phyloP scores from a whole-genome alignment of 768 basidiomycete genomes.

The Steccherinum ochraceum region DNA sequence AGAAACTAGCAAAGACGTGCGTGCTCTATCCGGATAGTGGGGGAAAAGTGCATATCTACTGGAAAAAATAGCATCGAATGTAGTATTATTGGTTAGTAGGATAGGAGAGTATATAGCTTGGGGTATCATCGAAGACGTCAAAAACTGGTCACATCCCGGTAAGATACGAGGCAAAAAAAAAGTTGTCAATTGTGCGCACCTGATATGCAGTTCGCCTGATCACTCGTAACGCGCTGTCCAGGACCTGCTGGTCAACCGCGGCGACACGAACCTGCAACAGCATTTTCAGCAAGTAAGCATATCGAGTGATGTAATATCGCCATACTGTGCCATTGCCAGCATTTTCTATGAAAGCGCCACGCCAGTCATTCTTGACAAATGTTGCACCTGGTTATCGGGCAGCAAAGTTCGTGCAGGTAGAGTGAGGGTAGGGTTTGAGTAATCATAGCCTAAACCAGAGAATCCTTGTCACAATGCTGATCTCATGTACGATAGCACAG shows the following conservation, averaged over 20 bases:
- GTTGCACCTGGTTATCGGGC: constrained; percentile 42
- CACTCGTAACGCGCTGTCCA: constrained; percentile 44
- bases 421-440: no score
- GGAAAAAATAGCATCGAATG: constrained; percentile 18
- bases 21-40: constrained; percentile 43
- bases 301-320: no score
- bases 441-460: constrained; percentile 25
- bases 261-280: constrained; percentile 48
- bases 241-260: constrained; percentile 36
- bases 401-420: constrained; percentile 42
- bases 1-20: constrained; percentile 41
- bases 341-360: constrained; percentile 59
- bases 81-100: constrained; percentile 3
- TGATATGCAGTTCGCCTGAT: constrained; percentile 45
- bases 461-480: no score
- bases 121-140: no score
- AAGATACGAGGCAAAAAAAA: no score
- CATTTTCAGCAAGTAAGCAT: constrained; percentile 4
- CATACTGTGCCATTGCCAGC: constrained; percentile 29
- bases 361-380: no score
- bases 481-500: no score
- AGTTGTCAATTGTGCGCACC: constrained; percentile 29
- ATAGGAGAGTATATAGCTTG: constrained; percentile 1
- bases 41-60: constrained; percentile 60
- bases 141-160: no score